Base-by-base conservation (phyloP, 805 yeast species). In the Zygotorulaspora sp. region DNA sequence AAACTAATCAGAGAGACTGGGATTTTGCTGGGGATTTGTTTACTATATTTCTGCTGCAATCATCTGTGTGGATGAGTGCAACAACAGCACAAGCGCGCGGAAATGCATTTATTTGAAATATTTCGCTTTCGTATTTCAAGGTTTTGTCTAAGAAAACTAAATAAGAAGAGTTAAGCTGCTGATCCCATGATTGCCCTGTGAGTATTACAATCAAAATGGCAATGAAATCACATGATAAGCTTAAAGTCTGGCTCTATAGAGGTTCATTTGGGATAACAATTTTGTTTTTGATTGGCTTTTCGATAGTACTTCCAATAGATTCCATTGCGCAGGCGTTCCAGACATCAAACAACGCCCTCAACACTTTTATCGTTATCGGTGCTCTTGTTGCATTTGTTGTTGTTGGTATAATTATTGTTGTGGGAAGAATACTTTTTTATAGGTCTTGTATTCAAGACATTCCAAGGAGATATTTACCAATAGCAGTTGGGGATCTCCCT, bases 281-380 rank as follows among this genome's bases (percentile, higher is more conserved):
- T 35, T 43, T 64, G 2, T 46, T 70, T 1, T 65, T 73, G 38
- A 49, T 83, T 14, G 85, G 79, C 0, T 74, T 88, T 38, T 66
- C 79, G 18, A 67, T 84, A 2, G 83, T 83, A 6, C 67, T 90
- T 0, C 95, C 95, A 0, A 74, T 87, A 11, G 97, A 90, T 60
- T 77, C 87, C 20, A 77, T 88, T 43, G 69, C 70, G 1, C 80
- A 74, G 52, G 74, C 79, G 5, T 67, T 77, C 2, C 66, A 67
- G 6, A 63, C 76, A 3, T 62, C 70, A 9, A 74, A 75, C 43
- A 76, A 83, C 49, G 92, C 85, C 1, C 67, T 85, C 57, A 86
- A 88, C 56, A 76, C 90, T 3, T 80, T 89, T 45, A 85, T 89
- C 42, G 85, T 88, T 14, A 77, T 84, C 6, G 74, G 78, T 30